Percentiles rank a stretch among this genome's conserved stretches.
Conservation (phyloP, 1,284 basidiomycete genomes). For the Trichosporon sp. region DNA sequence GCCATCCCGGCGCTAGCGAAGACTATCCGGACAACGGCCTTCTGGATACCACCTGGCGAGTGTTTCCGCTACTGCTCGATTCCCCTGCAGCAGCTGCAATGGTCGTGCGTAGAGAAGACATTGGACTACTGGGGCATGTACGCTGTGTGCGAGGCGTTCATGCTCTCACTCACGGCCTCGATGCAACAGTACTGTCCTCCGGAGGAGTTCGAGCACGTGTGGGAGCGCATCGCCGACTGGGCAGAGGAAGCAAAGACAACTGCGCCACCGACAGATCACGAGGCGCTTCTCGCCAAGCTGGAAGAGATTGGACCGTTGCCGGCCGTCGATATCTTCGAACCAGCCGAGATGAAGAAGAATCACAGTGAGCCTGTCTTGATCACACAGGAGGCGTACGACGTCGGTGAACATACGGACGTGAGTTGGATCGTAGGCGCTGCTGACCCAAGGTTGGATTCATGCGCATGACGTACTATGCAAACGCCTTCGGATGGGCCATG, state of each 20-base stretch:
- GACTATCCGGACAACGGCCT: neutral
- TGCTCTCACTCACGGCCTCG: neutral
- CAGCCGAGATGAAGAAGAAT: neutral
- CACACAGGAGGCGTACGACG: neutral
- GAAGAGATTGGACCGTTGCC: neutral
- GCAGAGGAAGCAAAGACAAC: neutral
- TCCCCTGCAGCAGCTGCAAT: neutral
- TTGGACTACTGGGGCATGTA: neutral
- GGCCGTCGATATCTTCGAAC: neutral
- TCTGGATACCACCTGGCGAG: neutral
- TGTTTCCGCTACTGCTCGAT: neutral
- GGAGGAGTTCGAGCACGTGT: neutral
- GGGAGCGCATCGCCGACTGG: neutral
- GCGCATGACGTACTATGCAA: conserved; percentile 7
- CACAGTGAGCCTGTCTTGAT: neutral
- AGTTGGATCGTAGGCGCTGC: neutral
- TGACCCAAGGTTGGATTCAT: neutral
- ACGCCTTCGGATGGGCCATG: conserved; percentile 25
- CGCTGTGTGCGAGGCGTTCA: neutral
- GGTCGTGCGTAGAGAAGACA: neutral
- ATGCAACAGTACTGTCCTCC: neutral
- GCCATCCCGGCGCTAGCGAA: neutral
- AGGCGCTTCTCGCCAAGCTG: neutral
- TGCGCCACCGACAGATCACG: neutral
- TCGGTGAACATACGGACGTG: neutral